A percentile compares a stretch with the other conserved stretches of the same genome.
Conservation (phyloP, 2,329 filamentous ascomycete species). For the Orbilia javanica region DNA sequence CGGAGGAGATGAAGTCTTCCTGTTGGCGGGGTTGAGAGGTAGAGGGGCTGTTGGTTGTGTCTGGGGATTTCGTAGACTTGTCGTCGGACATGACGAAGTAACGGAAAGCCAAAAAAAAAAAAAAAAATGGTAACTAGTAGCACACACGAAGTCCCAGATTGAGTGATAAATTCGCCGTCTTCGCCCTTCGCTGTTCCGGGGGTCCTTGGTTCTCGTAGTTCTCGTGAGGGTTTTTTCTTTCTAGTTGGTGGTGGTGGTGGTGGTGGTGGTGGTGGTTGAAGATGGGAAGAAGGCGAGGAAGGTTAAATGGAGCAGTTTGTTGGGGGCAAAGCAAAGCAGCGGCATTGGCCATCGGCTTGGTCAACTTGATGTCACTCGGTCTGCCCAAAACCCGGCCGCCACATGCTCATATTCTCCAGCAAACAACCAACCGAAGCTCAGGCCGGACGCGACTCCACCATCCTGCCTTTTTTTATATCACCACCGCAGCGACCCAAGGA, state of each 20-base stretch:
- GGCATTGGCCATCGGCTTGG: conserved; percentile 8
- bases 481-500: neutral
- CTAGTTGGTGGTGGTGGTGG: no score
- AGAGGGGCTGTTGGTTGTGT: conserved; percentile 17
- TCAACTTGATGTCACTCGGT: conserved; percentile 30
- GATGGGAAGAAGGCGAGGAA: conserved; percentile 5
- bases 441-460: conserved; percentile 2
- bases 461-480: neutral
- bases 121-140: neutral
- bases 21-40: conserved; percentile 39
- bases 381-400: neutral
- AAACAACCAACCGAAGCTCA: neutral
- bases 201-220: neutral
- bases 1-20: conserved; percentile 59
- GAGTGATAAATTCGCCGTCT: neutral
- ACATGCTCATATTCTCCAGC: neutral
- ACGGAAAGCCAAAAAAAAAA: no score
- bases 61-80: conserved; percentile 42
- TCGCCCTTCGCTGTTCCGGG: neutral
- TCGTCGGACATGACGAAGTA: conserved; percentile 55
- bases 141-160: neutral
- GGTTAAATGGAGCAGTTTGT: conserved; percentile 27
- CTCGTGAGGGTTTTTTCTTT: neutral
- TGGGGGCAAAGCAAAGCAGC: conserved; percentile 29
- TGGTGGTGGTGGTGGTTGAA: conserved; percentile 1